These are phyloP conservation scores for Amanita pseudoporphyria DNA, from an alignment of 768 basidiomycete species.

Conservation along the genomic window DNA sequence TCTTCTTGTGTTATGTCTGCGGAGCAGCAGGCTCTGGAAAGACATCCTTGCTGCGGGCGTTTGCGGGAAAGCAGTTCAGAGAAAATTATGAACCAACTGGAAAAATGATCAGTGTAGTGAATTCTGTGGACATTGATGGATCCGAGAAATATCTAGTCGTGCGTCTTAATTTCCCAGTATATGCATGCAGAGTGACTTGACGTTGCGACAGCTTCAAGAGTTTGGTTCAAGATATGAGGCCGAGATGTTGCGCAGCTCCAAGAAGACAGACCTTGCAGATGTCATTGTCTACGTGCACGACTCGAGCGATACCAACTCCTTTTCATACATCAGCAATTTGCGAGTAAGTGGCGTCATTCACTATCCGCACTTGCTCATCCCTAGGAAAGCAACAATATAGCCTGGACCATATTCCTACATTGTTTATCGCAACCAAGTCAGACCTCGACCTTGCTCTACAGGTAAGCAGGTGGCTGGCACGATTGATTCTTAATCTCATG, in stretches of 20 bases:
- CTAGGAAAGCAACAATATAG: constrained; percentile 86
- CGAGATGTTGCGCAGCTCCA: constrained; percentile 78
- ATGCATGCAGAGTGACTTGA: background rate
- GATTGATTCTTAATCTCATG: background rate
- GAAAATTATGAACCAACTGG: constrained; percentile 81
- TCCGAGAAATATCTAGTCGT: constrained; percentile 96
- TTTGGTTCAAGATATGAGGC: constrained; percentile 95
- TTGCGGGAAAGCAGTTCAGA: constrained; percentile 74
- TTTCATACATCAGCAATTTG: constrained; percentile 95
- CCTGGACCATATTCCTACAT: constrained; percentile 86
- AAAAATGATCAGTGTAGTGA: constrained; percentile 87
- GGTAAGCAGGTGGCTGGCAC: constrained; percentile 30
- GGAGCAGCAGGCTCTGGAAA: constrained; percentile 96
- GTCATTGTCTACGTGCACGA: constrained; percentile 95
- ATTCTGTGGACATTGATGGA: constrained; percentile 89
- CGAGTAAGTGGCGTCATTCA: constrained; percentile 41
- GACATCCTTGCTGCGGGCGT: constrained; percentile 76
- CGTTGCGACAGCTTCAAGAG: constrained; percentile 64
- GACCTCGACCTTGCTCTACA: constrained; percentile 95
- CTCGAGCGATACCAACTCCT: constrained; percentile 97
- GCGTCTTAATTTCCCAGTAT: constrained; percentile 23
- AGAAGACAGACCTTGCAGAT: constrained; percentile 88
- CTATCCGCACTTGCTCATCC: constrained; percentile 10
- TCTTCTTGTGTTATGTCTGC: constrained; percentile 88
- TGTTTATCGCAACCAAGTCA: constrained; percentile 99